A percentile compares a stretch with the other conserved stretches of the same genome.
These are phyloP conservation scores for Colletotrichum sidae DNA, from an alignment of 2,329 filamentous ascomycete genomes.

Conservation along the genomic window DNA sequence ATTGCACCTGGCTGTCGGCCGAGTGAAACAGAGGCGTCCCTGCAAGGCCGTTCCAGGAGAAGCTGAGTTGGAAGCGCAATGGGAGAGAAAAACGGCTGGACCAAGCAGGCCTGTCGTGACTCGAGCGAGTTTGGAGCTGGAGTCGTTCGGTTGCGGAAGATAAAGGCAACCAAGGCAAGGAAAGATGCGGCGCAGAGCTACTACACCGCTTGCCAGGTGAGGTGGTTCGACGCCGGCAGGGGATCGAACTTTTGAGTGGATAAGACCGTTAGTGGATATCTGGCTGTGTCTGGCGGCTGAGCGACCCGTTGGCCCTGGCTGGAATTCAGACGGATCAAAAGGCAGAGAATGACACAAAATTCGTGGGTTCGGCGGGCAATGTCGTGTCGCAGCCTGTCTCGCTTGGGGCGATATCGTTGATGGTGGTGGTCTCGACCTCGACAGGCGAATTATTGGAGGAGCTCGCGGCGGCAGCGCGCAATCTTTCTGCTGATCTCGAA, in stretches of 20 bases:
- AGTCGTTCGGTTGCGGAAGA: constrained; percentile 21
- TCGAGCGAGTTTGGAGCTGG: constrained; percentile 12
- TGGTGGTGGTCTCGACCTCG: constrained; percentile 21
- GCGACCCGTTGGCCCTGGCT: neutral
- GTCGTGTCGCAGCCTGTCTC: constrained; percentile 5
- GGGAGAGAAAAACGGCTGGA: constrained; percentile 1
- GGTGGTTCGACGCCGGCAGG: constrained; percentile 3
- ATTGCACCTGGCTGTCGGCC: constrained; percentile 5
- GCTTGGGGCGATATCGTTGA: constrained; percentile 12
- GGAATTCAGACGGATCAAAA: constrained; percentile 5
- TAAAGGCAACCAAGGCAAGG: constrained; percentile 17
- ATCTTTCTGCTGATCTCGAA: constrained; percentile 31
- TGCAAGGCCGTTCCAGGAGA: constrained; percentile 4
- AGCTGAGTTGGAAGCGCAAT: neutral
- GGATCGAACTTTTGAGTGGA: neutral
- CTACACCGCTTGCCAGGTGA: neutral
- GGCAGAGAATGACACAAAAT: neutral
- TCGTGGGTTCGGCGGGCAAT: constrained; percentile 14
- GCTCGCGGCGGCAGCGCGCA: constrained; percentile 20
- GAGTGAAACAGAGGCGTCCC: constrained; percentile 9
- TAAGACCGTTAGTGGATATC: neutral
- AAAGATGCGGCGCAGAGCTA: neutral
- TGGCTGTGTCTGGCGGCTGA: constrained; percentile 8
- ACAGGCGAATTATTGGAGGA: constrained; percentile 16
- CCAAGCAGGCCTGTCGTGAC: neutral